phyloP scores from a whole-genome alignment of 257 asterid species.

The Voacanga thouarsii region DNA sequence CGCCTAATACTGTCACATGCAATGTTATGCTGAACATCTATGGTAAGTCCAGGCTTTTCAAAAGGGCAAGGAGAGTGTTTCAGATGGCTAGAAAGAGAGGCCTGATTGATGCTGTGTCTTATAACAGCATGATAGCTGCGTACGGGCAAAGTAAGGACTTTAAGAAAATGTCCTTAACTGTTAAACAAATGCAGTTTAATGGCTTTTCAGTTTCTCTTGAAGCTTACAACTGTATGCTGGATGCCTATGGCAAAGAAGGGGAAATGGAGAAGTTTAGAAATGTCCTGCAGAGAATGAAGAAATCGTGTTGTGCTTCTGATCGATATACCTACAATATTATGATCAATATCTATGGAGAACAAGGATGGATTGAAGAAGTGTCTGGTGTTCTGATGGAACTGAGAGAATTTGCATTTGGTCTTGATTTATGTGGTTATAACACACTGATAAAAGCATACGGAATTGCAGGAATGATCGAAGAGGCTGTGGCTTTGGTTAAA shows the following conservation, averaged over 20 bases:
- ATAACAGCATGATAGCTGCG: conserved; percentile 84
- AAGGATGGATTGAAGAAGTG: conserved; percentile 82
- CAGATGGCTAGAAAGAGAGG: conserved; percentile 72
- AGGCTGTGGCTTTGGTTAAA: conserved; percentile 69
- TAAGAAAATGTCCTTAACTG: conserved; percentile 69
- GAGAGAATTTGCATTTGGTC: conserved; percentile 52
- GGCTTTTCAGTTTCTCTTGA: conserved; percentile 87
- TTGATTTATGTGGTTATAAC: conserved; percentile 86
- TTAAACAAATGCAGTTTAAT: conserved; percentile 67
- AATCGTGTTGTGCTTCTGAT: conserved; percentile 54
- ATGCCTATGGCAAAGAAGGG: conserved; percentile 89
- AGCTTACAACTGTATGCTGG: conserved; percentile 86
- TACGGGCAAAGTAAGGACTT: conserved; percentile 70
- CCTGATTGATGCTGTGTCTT: conserved; percentile 61
- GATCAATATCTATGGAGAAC: conserved; percentile 77
- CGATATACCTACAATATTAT: conserved; percentile 65
- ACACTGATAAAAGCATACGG: conserved; percentile 91
- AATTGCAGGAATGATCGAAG: conserved; percentile 82
- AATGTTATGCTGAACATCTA: conserved; percentile 78
- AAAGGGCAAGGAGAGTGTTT: conserved; percentile 60
- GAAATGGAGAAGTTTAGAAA: conserved; percentile 81
- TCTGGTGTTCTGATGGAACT: conserved; percentile 47
- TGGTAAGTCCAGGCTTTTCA: conserved; percentile 72
- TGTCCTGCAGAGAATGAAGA: conserved; percentile 74
- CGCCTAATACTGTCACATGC: conserved; percentile 62